Conservation (phyloP, 1,139 yeast genomes). For the Hemisphaericaspora subhashii region DNA sequence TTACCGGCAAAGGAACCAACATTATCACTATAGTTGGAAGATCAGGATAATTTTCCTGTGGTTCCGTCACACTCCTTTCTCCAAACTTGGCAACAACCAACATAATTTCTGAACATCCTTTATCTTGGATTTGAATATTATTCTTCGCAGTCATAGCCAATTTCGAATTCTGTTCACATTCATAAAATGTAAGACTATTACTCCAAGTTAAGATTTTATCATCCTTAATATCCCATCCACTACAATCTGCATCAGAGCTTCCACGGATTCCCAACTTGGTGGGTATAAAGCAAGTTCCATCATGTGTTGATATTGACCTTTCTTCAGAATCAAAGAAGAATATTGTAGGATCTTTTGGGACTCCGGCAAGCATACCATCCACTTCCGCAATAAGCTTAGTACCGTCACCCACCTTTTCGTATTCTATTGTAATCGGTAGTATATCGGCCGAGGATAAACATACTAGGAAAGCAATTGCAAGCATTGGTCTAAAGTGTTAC, state of each 20-base stretch:
- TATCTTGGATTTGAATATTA: constrained; percentile 1
- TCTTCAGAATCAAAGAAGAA: neutral
- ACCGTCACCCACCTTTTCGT: neutral
- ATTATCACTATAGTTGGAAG: neutral
- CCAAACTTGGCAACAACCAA: neutral
- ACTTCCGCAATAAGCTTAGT: neutral
- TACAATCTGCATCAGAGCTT: neutral
- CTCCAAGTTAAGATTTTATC: neutral
- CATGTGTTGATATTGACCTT: neutral
- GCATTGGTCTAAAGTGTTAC: too few relatives aligned
- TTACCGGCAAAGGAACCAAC: too few relatives aligned
- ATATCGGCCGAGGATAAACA: neutral
- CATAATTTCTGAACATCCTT: neutral
- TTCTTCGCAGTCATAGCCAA: neutral
- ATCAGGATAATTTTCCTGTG: neutral
- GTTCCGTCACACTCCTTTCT: neutral
- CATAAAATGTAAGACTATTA: neutral
- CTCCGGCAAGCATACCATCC: neutral
- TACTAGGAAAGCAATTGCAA: neutral
- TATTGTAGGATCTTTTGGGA: neutral
- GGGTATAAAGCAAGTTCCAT: neutral
- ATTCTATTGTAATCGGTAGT: neutral
- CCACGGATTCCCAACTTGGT: constrained; percentile 2
- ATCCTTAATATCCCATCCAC: neutral
- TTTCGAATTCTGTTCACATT: neutral